phyloP scores from a whole-genome alignment of 257 asterid species.

The Nicotiana noctiflora region DNA sequence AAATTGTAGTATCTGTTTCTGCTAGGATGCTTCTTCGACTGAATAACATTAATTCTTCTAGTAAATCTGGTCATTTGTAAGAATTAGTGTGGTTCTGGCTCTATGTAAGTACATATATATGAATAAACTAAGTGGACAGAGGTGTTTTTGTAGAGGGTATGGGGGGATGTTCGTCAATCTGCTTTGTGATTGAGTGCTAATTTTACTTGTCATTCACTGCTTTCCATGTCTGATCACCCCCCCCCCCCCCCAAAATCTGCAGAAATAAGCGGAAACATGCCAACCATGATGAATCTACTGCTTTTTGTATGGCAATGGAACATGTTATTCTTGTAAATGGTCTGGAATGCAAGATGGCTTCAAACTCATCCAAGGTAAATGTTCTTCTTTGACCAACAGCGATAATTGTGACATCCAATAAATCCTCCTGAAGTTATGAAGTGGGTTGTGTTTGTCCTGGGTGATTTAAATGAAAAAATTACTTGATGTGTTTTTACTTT shows the following conservation, averaged over 20 bases:
- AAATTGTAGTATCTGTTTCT: neutral
- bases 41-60: neutral
- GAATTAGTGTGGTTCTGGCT: neutral
- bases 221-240: neutral
- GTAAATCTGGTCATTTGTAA: neutral
- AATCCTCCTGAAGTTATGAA: neutral
- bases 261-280: slow-evolving; percentile 60
- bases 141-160: neutral
- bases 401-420: neutral
- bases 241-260: slow-evolving; percentile 11
- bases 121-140: neutral
- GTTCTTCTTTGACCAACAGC: neutral
- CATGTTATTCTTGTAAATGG: slow-evolving; percentile 62
- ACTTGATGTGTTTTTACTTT: too few relatives aligned
- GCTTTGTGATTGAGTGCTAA: neutral
- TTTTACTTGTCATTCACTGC: neutral
- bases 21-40: neutral
- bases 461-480: too few relatives aligned
- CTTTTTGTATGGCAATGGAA: slow-evolving; percentile 55
- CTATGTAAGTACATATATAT: neutral
- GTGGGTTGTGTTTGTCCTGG: too few relatives aligned
- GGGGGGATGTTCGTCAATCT: neutral
- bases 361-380: slow-evolving; percentile 80
- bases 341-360: slow-evolving; percentile 92
- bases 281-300: slow-evolving; percentile 46